Evolutionary conservation across 1,284 basidiomycete species (phyloP), one percentile per base, ranked within the genome.

Genomic region (Xerocomus nothofagi): DNA sequence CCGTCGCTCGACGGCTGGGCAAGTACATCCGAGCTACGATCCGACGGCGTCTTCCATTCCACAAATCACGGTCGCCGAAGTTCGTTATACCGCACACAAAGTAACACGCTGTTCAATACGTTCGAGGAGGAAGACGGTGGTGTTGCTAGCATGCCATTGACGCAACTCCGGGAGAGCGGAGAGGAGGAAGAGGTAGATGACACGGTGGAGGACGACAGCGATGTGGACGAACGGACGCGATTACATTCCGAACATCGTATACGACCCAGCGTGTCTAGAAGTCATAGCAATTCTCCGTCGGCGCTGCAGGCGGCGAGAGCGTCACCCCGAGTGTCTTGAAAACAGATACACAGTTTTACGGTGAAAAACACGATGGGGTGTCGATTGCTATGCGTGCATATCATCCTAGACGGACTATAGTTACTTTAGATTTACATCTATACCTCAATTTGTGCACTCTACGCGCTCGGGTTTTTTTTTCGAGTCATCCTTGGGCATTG

Each of bases 1-100:
- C 71, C 81, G 60, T 89, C 86, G 12, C 69, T 86, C 39, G 88
- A 90, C 54, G 82, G 80, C 1, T 89, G 88, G 87, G 75, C 71
- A 53, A 81, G 77, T 21, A 66, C 73, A 7, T 73, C 61, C 37
- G 72, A 70, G 50, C 15, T 65, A 30, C 54, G 41, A 47, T 57
- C 53, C 49, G 67, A 61, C 51, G 74, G 61, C 56, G 65, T 61
- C 55, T 68, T 55, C 57, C 51, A 59, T 59, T 51, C 69, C 57
- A 53, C 73, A 2, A 60, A 68, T 29, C 79, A 80, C 50, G 74
- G 73, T 17, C 70, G 79, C n/a, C 67, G 73, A 52, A 74, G 71
- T 51, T 84, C 82, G 30, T 68, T 85, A 20, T 85, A 85, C 60
- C 79, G 81, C 37, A 73, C 78, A 9, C 86, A 88, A 58, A 72